Evolutionary conservation across 371 early-diverging fungal genomes (phyloP).

Genomic region (Chytridiales sp.): DNA sequence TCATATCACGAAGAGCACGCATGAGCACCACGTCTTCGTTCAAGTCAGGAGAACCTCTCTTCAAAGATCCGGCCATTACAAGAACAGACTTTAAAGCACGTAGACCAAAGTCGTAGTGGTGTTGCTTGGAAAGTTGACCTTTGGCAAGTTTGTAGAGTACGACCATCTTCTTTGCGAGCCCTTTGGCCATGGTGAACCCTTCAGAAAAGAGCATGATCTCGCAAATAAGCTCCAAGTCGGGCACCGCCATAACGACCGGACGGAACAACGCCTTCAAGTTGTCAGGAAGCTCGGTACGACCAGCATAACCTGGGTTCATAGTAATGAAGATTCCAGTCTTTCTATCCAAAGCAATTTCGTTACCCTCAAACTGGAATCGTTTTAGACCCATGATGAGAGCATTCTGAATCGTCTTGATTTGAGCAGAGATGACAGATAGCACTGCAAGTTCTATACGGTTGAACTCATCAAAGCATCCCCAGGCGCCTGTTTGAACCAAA

Average conservation of each 20-base stretch:
- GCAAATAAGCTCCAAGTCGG: constrained; percentile 60
- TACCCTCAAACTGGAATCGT: constrained; percentile 60
- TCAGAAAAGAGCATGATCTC: constrained; percentile 65
- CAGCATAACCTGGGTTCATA: constrained; percentile 62
- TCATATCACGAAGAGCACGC: constrained; percentile 60
- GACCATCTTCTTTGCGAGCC: constrained; percentile 60
- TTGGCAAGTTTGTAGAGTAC: constrained; percentile 56
- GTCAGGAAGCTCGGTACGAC: constrained; percentile 61
- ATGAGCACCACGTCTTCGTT: constrained; percentile 62
- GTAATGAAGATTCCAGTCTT: constrained; percentile 66
- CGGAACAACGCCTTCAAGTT: constrained; percentile 61
- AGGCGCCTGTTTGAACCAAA: constrained; percentile 57
- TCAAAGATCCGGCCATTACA: constrained; percentile 61
- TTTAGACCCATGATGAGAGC: constrained; percentile 53
- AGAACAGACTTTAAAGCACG: constrained; percentile 56
- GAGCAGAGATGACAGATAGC: constrained; percentile 61
- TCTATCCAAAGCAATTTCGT: constrained; percentile 54
- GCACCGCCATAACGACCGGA: constrained; percentile 62
- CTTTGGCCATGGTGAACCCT: constrained; percentile 58
- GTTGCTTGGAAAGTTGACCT: constrained; percentile 56
- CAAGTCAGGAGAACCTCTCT: constrained; percentile 56
- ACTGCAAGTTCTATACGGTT: constrained; percentile 60
- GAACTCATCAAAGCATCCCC: constrained; percentile 72
- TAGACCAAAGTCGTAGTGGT: constrained; percentile 67
- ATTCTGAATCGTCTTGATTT: constrained; percentile 61